Evolutionary conservation across 78 protist species (phyloP).

Genomic region (Planoprotostelium fungivorum): DNA sequence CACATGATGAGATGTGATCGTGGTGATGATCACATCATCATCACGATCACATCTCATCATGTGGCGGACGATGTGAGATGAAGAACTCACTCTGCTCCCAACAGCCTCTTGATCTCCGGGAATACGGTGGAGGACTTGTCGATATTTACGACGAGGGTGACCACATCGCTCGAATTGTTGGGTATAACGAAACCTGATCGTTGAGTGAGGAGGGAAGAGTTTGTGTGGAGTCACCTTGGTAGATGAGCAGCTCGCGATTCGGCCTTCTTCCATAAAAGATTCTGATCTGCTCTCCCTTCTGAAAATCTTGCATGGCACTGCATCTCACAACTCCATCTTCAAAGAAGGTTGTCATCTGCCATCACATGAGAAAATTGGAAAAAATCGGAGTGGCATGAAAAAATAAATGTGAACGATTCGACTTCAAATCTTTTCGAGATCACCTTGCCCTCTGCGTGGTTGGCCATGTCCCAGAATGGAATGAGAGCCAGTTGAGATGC

Average conservation of each 20-base stretch:
- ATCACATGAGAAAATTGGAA: not conserved
- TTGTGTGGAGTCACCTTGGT: constrained; percentile 19
- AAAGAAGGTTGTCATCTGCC: constrained; percentile 34
- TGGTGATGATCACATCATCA: not conserved
- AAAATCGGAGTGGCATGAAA: no score
- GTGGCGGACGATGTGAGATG: not conserved
- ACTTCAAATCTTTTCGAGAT: no score
- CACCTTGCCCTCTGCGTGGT: constrained; percentile 12
- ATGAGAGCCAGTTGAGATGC: constrained; percentile 11
- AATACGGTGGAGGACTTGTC: not conserved
- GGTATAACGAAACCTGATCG: not conserved
- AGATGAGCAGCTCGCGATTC: constrained; percentile 21
- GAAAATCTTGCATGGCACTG: constrained; percentile 12
- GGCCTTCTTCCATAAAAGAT: constrained; percentile 46
- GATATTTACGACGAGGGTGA: not conserved
- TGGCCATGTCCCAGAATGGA: constrained; percentile 62
- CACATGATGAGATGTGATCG: no score
- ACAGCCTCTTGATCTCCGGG: not conserved
- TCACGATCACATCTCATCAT: not conserved
- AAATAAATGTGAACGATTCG: no score
- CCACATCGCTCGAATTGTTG: not conserved
- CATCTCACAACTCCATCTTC: constrained; percentile 7
- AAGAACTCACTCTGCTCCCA: not conserved
- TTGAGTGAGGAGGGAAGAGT: no score
- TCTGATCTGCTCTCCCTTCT: constrained; percentile 42